Evolutionary conservation across 2,329 filamentous ascomycete genomes (phyloP), one percentile per base, ranked within the genome.

Genomic region (Tothia fuscella): DNA sequence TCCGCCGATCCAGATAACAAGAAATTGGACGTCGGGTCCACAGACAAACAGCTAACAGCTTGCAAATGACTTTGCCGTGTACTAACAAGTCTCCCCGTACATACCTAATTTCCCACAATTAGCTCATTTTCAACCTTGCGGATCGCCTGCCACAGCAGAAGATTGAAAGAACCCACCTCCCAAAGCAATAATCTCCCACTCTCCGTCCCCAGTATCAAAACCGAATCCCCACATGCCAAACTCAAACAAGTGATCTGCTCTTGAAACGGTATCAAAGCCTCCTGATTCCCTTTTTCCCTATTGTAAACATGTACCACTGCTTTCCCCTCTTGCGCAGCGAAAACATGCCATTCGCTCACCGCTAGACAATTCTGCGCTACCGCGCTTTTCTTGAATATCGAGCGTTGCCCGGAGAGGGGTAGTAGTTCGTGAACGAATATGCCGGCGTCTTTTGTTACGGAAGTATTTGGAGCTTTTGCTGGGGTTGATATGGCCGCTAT

Each of bases 291-390:
- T 48, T 83, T 82, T 45, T 78, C 71, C 42, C 87, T 74, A 44
- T 76, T 88, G 63, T 96, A 98, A 42, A 98, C 86, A 62, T 96
- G 85, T 2, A 98, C 74, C 31, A 93, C 83, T 0, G 87, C 85
- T 61, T 94, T 96, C 49, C 88, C 87, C 38, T 82, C 73, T 59
- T 98, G 91, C 3, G 86, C 89, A 3, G 88, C 82, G 58, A 94
- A 98, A 35, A 96, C 71, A 58, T 98, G 91, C 16, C 80, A 80
- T 33, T 75, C 69, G 60, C 74, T 93, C 51, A 88, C 72, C 22
- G 86, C 88, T 42, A 98, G 66, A 51, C 84, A 81, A 59, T 89
- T 84, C 44, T 72, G 67, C 20, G 80, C 72, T n/a, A 80, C 78
- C 13, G 84, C 82, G 66, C 84, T 93, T 66, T 94, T 96, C 71